Evolutionary conservation across 2,329 filamentous ascomycete genomes (phyloP).

Genomic region (Hymenoscyphus repandus): DNA sequence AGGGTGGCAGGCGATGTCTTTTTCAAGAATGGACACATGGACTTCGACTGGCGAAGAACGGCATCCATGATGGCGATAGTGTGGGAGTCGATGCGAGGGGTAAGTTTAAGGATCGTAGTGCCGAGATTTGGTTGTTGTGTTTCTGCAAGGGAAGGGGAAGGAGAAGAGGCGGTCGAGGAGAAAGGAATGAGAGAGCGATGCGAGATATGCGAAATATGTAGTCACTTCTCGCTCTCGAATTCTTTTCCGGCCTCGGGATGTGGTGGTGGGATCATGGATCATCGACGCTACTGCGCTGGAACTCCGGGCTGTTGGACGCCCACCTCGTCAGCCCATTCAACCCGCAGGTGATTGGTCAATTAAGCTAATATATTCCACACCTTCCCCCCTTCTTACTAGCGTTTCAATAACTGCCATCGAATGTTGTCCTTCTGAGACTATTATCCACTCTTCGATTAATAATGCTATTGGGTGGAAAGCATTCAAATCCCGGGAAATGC

Average conservation of each 20-base stretch:
- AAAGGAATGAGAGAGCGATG: not conserved
- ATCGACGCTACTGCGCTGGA: not conserved
- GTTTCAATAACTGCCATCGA: not conserved
- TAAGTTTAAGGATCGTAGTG: not conserved
- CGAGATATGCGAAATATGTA: not conserved
- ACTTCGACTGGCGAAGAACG: slow-evolving; percentile 89
- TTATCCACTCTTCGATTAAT: not conserved
- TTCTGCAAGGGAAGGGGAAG: not conserved
- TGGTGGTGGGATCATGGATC: not conserved
- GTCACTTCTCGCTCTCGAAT: not conserved
- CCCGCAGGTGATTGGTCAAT: not conserved
- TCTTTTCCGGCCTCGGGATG: not conserved
- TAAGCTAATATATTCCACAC: not conserved
- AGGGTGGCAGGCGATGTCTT: slow-evolving; percentile 88
- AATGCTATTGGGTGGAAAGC: not conserved
- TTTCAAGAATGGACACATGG: slow-evolving; percentile 96
- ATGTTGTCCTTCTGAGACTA: not conserved
- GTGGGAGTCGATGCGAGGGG: not conserved
- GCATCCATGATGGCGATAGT: slow-evolving; percentile 66
- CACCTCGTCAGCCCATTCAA: not conserved
- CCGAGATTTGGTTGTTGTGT: not conserved
- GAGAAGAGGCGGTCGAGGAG: not conserved
- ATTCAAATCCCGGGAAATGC: not conserved
- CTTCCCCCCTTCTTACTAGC: not conserved
- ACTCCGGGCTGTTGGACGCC: not conserved